Evolutionary conservation across 129 eudicot species (phyloP).

Genomic region (Lactuca sativa): DNA sequence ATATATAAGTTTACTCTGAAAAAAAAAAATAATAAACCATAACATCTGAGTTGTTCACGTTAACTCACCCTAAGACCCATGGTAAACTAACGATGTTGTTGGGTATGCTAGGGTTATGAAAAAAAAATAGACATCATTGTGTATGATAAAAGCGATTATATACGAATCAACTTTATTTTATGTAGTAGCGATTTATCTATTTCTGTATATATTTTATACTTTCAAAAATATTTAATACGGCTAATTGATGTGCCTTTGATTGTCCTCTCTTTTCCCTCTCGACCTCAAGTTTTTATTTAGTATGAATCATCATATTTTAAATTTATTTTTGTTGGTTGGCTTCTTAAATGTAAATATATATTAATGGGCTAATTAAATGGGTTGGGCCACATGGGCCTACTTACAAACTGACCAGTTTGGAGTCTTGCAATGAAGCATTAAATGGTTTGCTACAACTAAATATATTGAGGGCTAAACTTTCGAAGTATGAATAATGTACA

Average conservation of each 20-base stretch:
- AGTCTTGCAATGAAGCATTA: constrained; percentile 14
- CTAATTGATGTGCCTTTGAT: constrained; percentile 14
- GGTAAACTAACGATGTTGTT: no score
- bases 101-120: no score
- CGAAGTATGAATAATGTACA: background rate
- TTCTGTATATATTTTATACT: background rate
- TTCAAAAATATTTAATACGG: background rate
- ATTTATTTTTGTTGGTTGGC: constrained; percentile 20
- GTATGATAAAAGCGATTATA: no score
- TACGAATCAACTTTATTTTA: no score
- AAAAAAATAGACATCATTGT: no score
- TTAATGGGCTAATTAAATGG: constrained; percentile 27
- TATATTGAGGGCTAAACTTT: background rate
- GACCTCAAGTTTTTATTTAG: constrained; percentile 21
- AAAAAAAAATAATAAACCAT: no score
- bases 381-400: constrained; percentile 38
- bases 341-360: constrained; percentile 21
- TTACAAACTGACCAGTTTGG: constrained; percentile 12
- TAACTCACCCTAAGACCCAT: no score
- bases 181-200: background rate
- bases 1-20: no score
- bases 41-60: no score
- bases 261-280: constrained; percentile 6
- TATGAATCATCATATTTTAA: constrained; percentile 25
- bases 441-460: constrained; percentile 8